Percentiles rank a stretch among this genome's conserved stretches.
phyloP scores from a whole-genome alignment of 2,329 filamentous ascomycete species.

The Parastagonospora nodorum region DNA sequence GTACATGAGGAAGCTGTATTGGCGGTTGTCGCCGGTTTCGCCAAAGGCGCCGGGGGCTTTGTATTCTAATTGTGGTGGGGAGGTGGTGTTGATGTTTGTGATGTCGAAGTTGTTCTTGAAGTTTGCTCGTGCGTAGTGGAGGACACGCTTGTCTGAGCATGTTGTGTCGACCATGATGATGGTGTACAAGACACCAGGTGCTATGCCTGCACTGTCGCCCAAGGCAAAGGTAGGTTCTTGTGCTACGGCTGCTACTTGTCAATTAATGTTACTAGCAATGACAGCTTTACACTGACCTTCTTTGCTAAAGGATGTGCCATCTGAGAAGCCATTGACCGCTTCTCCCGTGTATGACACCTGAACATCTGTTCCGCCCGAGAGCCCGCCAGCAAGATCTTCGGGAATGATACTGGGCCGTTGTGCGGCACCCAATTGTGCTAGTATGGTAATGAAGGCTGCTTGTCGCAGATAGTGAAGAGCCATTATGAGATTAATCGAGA shows the following conservation, averaged over 20 bases:
- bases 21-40: constrained; percentile 36
- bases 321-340: constrained; percentile 34
- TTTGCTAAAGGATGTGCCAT: constrained; percentile 32
- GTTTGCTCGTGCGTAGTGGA: constrained; percentile 41
- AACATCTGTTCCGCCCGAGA: constrained; percentile 24
- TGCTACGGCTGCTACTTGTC: constrained; percentile 25
- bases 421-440: constrained; percentile 7
- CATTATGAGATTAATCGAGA: constrained; percentile 11
- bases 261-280: background rate
- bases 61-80: constrained; percentile 28
- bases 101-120: constrained; percentile 36
- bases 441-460: constrained; percentile 1
- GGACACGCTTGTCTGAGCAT: constrained; percentile 25
- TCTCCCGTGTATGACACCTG: constrained; percentile 36
- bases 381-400: constrained; percentile 23
- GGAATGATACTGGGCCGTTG: constrained; percentile 21
- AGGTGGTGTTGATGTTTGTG: constrained; percentile 29
- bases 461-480: constrained; percentile 10
- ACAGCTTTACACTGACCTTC: constrained; percentile 18
- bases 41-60: constrained; percentile 36
- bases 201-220: constrained; percentile 40
- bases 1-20: constrained; percentile 43
- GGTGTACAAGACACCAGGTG: constrained; percentile 30
- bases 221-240: constrained; percentile 39
- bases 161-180: constrained; percentile 43